A percentile compares a stretch with the other conserved stretches of the same genome.
Evolutionary conservation across 176 grass and related monocot genomes (phyloP).

Genomic region (Sorghum bicolor): Sorghum_bicolor_NCBIv3 NC_012875.2:47645001-47645500

Average conservation of each 20-base stretch:
- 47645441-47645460: background rate
- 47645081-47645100: background rate
- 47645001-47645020: conserved; percentile 1
- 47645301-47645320: too few species aligned
- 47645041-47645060: background rate
- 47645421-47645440: background rate
- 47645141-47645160: background rate
- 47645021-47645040: conserved; percentile 11
- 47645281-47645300: too few species aligned
- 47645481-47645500: background rate
- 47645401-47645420: too few species aligned
- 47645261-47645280: background rate
- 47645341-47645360: background rate
- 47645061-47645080: background rate
- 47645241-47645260: too few species aligned
- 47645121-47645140: background rate
- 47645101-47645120: background rate
- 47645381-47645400: too few species aligned
- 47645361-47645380: too few species aligned
- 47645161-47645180: background rate
- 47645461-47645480: background rate
- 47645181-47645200: background rate
- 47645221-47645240: background rate
- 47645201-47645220: background rate
- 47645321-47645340: too few species aligned